Conservation (phyloP, 768 basidiomycete species). For the Hortiboletus campestris region DNA sequence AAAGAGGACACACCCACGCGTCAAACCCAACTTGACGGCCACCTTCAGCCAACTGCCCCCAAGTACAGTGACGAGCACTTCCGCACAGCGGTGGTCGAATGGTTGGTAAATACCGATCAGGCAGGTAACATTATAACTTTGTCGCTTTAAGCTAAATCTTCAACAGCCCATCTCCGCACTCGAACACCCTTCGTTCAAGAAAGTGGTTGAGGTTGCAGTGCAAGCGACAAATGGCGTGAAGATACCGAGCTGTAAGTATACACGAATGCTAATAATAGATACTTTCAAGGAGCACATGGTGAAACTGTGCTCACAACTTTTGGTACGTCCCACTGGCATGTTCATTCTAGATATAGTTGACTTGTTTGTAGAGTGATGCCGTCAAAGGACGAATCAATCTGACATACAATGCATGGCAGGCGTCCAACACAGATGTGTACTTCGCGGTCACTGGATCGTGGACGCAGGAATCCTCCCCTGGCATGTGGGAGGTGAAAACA, state of each 20-base stretch:
- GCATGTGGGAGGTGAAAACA: not conserved
- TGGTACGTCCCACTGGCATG: not conserved
- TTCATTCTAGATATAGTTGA: too few relatives aligned
- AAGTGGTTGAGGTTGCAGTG: not conserved
- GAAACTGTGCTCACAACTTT: not conserved
- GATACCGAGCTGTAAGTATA: not conserved
- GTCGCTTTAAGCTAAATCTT: not conserved
- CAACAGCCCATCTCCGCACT: not conserved
- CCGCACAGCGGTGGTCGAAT: not conserved
- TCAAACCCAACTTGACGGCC: not conserved
- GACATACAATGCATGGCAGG: conserved; percentile 7
- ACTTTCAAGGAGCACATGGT: not conserved
- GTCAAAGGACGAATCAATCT: not conserved
- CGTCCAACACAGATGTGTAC: not conserved
- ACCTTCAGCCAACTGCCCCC: not conserved
- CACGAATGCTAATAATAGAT: not conserved
- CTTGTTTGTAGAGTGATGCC: not conserved
- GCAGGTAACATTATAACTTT: not conserved
- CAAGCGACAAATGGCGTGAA: not conserved
- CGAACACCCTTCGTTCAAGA: not conserved
- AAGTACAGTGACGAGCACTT: not conserved
- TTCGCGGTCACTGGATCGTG: not conserved
- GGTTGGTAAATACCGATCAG: not conserved
- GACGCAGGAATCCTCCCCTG: not conserved
- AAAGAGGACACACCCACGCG: not conserved